Evolutionary conservation across 2,329 filamentous ascomycete genomes (phyloP), one percentile per base, ranked within the genome.

Genomic region (Aspergillus sp.): DNA sequence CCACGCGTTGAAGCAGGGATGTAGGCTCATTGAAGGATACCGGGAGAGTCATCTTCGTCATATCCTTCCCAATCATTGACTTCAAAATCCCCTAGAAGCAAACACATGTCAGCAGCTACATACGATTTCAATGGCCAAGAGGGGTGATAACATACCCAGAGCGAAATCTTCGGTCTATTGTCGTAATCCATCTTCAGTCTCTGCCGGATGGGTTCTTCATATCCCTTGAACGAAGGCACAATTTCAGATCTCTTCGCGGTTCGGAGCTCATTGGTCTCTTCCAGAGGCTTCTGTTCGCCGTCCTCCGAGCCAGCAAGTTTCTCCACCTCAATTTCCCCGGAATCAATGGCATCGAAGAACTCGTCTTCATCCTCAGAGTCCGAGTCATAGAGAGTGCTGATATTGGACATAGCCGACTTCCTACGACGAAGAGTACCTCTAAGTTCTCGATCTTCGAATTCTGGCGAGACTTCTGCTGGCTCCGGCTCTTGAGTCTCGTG

Each of bases 41-140:
- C 0, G 95, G 95, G 19, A 99, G 81, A 0, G 95, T 98, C 94
- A 99, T 99, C 81, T 96, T 98, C 39, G 95, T 98, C 95, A 99
- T 98, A 73, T 99, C 95, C 76, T 99, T 98, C 65, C 95, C 95
- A 77, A 99, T 97, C 95, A 99, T 98, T 21, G 94, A 98, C 80
- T 98, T 99, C 65, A 99, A 81, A 68, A 99, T 97, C 67, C 90
- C 90, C 93, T 97, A 65, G 53, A 56, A 8, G 15, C 15, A 38
- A 8, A 15, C 13, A 39, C 30, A 15, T 43, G 56, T 67, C 36
- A 65, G 52, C 28, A 23, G 51, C 30, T 51, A 38, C 36, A 55
- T 10, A n/a, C n/a, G 32, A 10, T 23, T 25, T 41, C n/a, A 4
- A 10, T 13, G 43, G 48, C 10, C 17, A 21, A 17, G 6, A 15